Evolutionary conservation across 192 early-diverging fungal genomes (phyloP), one percentile per base, ranked within the genome.

Genomic region (Geranomyces variabilis): DNA sequence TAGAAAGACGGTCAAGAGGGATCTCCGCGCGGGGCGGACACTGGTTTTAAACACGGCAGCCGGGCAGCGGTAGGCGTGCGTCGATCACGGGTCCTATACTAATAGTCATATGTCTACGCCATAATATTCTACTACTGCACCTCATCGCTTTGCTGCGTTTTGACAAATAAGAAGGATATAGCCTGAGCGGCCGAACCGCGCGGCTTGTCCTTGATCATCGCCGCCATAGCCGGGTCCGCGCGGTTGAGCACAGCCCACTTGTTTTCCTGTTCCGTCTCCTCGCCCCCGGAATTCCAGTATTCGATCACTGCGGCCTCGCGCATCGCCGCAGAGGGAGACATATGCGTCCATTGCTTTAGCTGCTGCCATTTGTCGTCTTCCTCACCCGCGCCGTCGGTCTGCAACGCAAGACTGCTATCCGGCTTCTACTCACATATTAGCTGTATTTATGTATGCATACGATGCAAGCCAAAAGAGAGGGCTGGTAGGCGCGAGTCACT

Each of bases 1-100:
- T 68, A 87, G 86, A 69, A 61, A 43, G 10, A 56, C 68, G 45
- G 82, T 89, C 57, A 83, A 90, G 61, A 65, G 62, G 19, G 81
- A 84, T 33, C 46, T 90, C 6, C 19, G 51, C 2, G 51, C 19
- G 19, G 51, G 51, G 15, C 19, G 51, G 24, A 24, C n/a, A 24
- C 17, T 53, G 51, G 7, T 53, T n/a, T 53, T 53, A 15, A 15
- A 53, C 4, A 53, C 51, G 36, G 36, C 36, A n/a, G n/a, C n/a
- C n/a, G n/a, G n/a, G n/a, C n/a, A n/a, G n/a, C n/a, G n/a, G n/a
- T n/a, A n/a, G n/a, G n/a, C n/a, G n/a, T n/a, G n/a, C n/a, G n/a
- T n/a, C n/a, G n/a, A n/a, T n/a, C n/a, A n/a, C n/a, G n/a, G n/a
- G n/a, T n/a, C n/a, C n/a, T n/a, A n/a, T n/a, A n/a, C n/a, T n/a